Conservation (phyloP, 108 stramenopile genomes). For the Skeletonema costatum region DNA sequence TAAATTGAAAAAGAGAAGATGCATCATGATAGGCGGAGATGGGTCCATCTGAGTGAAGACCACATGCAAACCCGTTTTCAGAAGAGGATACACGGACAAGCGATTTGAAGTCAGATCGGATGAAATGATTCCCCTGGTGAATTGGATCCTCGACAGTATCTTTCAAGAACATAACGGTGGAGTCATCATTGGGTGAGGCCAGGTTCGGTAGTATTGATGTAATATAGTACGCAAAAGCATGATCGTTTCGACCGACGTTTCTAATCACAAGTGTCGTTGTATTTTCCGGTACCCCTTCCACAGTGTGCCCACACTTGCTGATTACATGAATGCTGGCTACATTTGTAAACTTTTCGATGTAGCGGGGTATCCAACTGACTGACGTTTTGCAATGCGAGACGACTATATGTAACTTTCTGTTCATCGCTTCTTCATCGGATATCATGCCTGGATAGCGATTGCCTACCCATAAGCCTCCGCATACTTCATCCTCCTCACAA, state of each 20-base stretch:
- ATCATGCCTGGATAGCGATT: not conserved
- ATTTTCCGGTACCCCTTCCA: conserved; percentile 24
- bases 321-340: conserved; percentile 27
- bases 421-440: not conserved
- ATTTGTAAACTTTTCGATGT: conserved; percentile 3
- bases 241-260: conserved; percentile 52
- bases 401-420: conserved; percentile 8
- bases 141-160: conserved; percentile 17
- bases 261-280: conserved; percentile 21
- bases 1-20: not conserved
- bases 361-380: not conserved
- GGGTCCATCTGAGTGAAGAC: not conserved
- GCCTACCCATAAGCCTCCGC: conserved; percentile 22
- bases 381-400: not conserved
- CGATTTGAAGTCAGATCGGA: conserved; percentile 11
- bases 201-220: no score
- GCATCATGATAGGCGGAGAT: conserved; percentile 27
- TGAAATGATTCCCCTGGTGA: conserved; percentile 18
- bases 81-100: conserved; percentile 12
- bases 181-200: no score
- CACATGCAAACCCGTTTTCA: conserved; percentile 22
- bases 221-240: conserved; percentile 43
- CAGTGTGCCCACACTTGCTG: conserved; percentile 37
- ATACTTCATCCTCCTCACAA: not conserved
- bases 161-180: conserved; percentile 30